A percentile compares a stretch with the other conserved stretches of the same genome.
These are phyloP conservation scores for Whalleya microplaca DNA, from an alignment of 2,329 filamentous ascomycete genomes.

Conservation along the genomic window DNA sequence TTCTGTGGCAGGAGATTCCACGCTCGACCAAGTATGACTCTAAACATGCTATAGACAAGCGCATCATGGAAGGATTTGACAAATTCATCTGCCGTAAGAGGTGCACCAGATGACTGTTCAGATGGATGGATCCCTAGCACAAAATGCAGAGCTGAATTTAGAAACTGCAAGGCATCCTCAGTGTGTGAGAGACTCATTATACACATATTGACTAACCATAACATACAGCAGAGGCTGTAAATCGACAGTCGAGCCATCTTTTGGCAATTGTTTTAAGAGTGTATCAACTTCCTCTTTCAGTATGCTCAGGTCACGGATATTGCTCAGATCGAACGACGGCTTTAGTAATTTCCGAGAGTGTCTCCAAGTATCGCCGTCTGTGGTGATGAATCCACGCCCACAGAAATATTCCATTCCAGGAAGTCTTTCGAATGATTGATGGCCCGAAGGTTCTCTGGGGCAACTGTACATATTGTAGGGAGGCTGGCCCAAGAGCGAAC, in stretches of 20 bases:
- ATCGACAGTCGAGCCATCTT: slow-evolving; percentile 9
- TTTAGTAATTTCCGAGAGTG: slow-evolving; percentile 11
- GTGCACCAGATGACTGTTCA: not conserved
- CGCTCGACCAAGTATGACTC: slow-evolving; percentile 9
- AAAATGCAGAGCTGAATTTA: slow-evolving; percentile 9
- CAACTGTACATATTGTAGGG: slow-evolving; percentile 3
- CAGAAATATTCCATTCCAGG: slow-evolving; percentile 10
- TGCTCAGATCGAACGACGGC: slow-evolving; percentile 9
- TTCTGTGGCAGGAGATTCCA: slow-evolving; percentile 14
- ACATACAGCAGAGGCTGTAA: slow-evolving; percentile 18
- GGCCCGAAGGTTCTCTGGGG: not conserved
- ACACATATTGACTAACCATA: slow-evolving; percentile 21
- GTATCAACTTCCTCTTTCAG: slow-evolving; percentile 1
- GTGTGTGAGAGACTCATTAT: no score
- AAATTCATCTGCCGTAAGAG: slow-evolving; percentile 9
- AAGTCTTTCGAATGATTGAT: slow-evolving; percentile 13
- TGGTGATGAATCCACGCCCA: slow-evolving; percentile 13
- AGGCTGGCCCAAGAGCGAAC: slow-evolving; percentile 1
- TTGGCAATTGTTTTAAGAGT: slow-evolving; percentile 2
- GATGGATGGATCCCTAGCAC: slow-evolving; percentile 10
- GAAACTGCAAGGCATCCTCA: no score
- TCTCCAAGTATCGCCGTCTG: slow-evolving; percentile 12
- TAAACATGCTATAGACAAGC: slow-evolving; percentile 15
- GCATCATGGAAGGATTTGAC: slow-evolving; percentile 12
- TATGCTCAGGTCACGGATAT: slow-evolving; percentile 4